These are phyloP conservation scores for Turritis glabra DNA, from an alignment of 345 rosid genomes.

Conservation along the genomic window DNA sequence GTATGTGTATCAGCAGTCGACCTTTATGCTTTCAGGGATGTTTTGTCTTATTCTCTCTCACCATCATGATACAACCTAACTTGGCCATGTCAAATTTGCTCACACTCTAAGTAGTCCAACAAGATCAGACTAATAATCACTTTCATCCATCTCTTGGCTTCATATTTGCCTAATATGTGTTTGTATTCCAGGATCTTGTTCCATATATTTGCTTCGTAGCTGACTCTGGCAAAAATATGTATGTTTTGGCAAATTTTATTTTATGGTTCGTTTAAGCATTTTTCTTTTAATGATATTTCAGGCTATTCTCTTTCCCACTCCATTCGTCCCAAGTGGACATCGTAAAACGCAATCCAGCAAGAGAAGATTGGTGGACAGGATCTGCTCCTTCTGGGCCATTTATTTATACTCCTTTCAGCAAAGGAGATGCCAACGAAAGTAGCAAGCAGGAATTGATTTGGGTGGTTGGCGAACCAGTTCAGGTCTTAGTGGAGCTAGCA, in stretches of 20 bases:
- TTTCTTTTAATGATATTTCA: conserved; percentile 38
- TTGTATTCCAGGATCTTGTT: conserved; percentile 20
- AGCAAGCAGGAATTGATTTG: conserved; percentile 86
- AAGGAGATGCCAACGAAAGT: conserved; percentile 74
- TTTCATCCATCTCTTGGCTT: conserved; percentile 8
- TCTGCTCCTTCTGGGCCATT: conserved; percentile 98
- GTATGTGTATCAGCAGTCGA: conserved; percentile 42
- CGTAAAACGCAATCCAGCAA: conserved; percentile 76
- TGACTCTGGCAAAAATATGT: conserved; percentile 11
- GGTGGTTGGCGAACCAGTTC: conserved; percentile 97
- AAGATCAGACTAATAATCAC: conserved; percentile 2
- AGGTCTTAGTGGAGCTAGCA: conserved; percentile 97
- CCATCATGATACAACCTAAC: conserved; percentile 16
- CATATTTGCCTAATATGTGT: conserved; percentile 14
- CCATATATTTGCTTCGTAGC: conserved; percentile 28
- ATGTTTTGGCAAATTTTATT: not conserved
- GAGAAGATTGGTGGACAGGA: conserved; percentile 98
- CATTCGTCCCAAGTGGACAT: conserved; percentile 83
- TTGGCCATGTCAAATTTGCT: conserved; percentile 13
- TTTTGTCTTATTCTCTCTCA: conserved; percentile 9
- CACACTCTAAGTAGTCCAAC: conserved; percentile 5
- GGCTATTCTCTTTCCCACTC: conserved; percentile 86
- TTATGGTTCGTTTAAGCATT: conserved; percentile 3
- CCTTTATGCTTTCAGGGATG: conserved; percentile 10
- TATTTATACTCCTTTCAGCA: conserved; percentile 97